phyloP scores from a whole-genome alignment of 495 filamentous ascomycete genomes.

The Penicillium robsamsonii region DNA sequence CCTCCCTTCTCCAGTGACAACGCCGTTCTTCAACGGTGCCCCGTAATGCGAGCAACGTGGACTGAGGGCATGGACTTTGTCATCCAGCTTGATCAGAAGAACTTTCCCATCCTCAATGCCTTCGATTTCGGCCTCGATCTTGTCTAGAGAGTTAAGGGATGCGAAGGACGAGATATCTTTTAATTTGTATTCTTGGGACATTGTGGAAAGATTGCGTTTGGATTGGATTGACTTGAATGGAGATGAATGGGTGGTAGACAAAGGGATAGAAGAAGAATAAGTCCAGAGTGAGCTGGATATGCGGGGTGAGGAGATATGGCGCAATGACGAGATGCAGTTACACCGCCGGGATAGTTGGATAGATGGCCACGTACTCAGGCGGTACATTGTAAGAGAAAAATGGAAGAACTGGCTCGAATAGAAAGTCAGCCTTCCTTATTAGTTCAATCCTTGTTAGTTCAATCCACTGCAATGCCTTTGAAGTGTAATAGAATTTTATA shows the following conservation, averaged over 20 bases:
- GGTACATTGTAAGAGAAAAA: not conserved
- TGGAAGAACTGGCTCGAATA: not conserved
- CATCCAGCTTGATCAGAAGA: conserved; percentile 72
- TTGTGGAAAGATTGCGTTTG: conserved; percentile 24
- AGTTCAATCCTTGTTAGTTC: no score
- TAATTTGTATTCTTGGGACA: conserved; percentile 79
- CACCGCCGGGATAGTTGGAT: conserved; percentile 1
- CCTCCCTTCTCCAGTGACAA: conserved; percentile 76
- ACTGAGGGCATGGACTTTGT: conserved; percentile 72
- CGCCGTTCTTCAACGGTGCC: conserved; percentile 79
- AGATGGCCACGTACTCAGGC: not conserved
- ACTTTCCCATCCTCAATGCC: conserved; percentile 84
- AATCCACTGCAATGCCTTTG: not conserved
- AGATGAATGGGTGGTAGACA: not conserved
- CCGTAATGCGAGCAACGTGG: conserved; percentile 94
- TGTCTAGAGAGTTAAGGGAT: conserved; percentile 72
- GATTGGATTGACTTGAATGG: not conserved
- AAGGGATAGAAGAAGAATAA: not conserved
- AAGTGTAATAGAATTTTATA: not conserved
- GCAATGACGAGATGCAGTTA: conserved; percentile 8
- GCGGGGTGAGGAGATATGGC: conserved; percentile 3
- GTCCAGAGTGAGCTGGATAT: not conserved
- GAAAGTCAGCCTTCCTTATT: not conserved
- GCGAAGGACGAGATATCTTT: conserved; percentile 68
- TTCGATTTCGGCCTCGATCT: conserved; percentile 85